These are phyloP conservation scores for Zangia roseola DNA, from an alignment of 768 basidiomycete genomes.

Conservation along the genomic window DNA sequence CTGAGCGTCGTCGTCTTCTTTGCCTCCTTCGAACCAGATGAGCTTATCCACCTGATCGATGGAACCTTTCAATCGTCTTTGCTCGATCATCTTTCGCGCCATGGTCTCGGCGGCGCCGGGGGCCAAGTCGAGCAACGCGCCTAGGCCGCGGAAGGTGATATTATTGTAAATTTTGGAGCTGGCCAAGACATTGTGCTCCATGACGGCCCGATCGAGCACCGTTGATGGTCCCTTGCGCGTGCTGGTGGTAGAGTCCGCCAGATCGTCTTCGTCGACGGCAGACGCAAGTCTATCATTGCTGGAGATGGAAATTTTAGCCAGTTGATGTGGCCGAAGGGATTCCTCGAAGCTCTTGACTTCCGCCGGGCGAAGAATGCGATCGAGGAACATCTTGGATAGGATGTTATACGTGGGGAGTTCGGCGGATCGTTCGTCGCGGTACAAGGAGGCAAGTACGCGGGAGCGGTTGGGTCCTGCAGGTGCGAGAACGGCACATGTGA, in stretches of 20 bases:
- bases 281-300: slow-evolving; percentile 80
- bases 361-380: slow-evolving; percentile 87
- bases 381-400: slow-evolving; percentile 97
- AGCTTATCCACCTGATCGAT: slow-evolving; percentile 96
- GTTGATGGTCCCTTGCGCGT: slow-evolving; percentile 91
- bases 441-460: slow-evolving; percentile 86
- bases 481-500: slow-evolving; percentile 94
- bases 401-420: slow-evolving; percentile 85
- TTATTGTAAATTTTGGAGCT: slow-evolving; percentile 98
- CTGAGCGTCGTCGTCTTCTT: slow-evolving; percentile 89
- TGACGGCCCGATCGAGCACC: slow-evolving; percentile 94
- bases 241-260: slow-evolving; percentile 56
- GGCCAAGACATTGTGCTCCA: slow-evolving; percentile 97
- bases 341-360: slow-evolving; percentile 91
- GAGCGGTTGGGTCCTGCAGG: slow-evolving; percentile 97
- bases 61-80: slow-evolving; percentile 86
- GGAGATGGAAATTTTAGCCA: slow-evolving; percentile 86
- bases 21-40: slow-evolving; percentile 87
- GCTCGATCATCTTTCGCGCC: slow-evolving; percentile 98
- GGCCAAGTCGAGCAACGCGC: slow-evolving; percentile 83
- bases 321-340: slow-evolving; percentile 87
- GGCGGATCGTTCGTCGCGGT: slow-evolving; percentile 86
- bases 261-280: slow-evolving; percentile 55
- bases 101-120: slow-evolving; percentile 95
- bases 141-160: slow-evolving; percentile 93